Evolutionary conservation across 108 stramenopile species (phyloP).

Genomic region (Skeletonema tropicum): DNA sequence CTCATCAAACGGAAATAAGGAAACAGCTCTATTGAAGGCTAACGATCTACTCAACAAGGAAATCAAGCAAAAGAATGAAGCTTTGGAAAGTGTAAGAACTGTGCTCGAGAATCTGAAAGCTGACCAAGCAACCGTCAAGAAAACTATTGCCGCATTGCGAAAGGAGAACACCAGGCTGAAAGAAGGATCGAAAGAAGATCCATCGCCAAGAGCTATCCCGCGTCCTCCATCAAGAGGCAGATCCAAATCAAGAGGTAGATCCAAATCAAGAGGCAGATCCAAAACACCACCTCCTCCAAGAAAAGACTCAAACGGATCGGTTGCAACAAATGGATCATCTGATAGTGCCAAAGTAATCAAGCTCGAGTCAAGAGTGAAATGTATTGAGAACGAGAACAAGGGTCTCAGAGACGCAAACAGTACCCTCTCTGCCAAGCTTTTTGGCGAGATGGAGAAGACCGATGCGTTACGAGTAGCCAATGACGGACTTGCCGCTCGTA

Average conservation of each 20-base stretch:
- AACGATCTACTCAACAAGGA: constrained; percentile 16
- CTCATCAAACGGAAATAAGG: constrained; percentile 1
- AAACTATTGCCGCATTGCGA: constrained; percentile 34
- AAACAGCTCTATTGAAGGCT: constrained; percentile 15
- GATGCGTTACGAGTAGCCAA: constrained; percentile 35
- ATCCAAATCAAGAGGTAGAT: neutral
- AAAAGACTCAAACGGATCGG: constrained; percentile 3
- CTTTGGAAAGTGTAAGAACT: constrained; percentile 21
- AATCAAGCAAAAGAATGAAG: constrained; percentile 26
- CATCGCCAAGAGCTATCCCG: neutral
- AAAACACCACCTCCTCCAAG: constrained; percentile 8
- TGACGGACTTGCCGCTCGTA: constrained; percentile 38
- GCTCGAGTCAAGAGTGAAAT: constrained; percentile 27
- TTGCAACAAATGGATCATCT: constrained; percentile 5
- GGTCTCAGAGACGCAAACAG: constrained; percentile 31
- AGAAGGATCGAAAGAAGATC: constrained; percentile 9
- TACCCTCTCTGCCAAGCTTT: constrained; percentile 32
- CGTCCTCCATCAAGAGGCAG: constrained; percentile 10
- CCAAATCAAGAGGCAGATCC: too few relatives aligned
- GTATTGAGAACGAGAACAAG: constrained; percentile 38
- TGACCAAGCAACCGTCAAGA: constrained; percentile 26
- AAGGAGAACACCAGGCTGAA: constrained; percentile 32
- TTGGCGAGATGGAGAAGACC: constrained; percentile 47
- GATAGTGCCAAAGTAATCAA: constrained; percentile 1
- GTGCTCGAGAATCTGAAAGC: constrained; percentile 24